A percentile compares a stretch with the other conserved stretches of the same genome.
Evolutionary conservation across 2,329 filamentous ascomycete genomes (phyloP).

Genomic region (Phialophora chinensis): DNA sequence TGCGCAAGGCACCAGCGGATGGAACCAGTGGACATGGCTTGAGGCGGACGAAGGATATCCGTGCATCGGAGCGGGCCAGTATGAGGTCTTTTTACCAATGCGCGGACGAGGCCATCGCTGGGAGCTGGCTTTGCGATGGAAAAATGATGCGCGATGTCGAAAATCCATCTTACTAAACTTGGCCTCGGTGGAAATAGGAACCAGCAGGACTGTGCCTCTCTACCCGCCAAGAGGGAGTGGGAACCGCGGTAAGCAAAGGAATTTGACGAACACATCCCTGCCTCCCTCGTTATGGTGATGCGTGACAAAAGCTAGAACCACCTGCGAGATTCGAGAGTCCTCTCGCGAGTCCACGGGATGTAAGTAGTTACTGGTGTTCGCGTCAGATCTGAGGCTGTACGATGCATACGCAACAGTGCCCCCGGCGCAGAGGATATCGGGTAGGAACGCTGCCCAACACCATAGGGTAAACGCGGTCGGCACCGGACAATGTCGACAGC

Average conservation of each 20-base stretch:
- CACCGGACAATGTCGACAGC: neutral
- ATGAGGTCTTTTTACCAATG: constrained; percentile 16
- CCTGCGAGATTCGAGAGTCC: neutral
- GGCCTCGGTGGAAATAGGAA: constrained; percentile 8
- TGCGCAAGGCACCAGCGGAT: neutral
- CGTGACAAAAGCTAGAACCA: neutral
- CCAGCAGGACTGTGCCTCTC: neutral
- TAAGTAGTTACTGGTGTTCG: neutral
- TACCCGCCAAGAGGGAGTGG: neutral
- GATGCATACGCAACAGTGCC: neutral
- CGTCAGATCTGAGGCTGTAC: constrained; percentile 6
- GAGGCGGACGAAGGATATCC: neutral
- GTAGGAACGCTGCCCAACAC: neutral
- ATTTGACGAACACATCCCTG: neutral
- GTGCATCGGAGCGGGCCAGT: constrained; percentile 7
- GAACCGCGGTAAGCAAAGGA: neutral
- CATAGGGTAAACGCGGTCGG: neutral
- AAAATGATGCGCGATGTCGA: neutral
- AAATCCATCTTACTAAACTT: constrained; percentile 6
- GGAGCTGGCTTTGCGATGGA: neutral
- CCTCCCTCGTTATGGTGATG: neutral
- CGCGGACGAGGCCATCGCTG: neutral
- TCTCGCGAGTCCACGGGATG: neutral
- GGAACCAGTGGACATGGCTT: neutral
- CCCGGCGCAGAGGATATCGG: neutral